These are phyloP conservation scores for Anacardium occidentale DNA, from an alignment of 345 rosid species.

Conservation along the genomic window DNA sequence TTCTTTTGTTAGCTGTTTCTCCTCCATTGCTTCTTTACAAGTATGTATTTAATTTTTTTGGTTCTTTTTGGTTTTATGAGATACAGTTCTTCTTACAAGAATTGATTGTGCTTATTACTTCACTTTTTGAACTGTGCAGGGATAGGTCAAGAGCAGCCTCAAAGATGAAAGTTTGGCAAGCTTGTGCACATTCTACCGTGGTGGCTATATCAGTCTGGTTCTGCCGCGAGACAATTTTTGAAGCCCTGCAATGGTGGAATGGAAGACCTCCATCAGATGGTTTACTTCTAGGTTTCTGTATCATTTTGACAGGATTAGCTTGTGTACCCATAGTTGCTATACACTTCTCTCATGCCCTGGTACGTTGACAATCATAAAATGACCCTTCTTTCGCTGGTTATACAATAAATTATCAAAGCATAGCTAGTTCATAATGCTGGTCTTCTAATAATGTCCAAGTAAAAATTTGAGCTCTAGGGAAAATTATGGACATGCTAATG, in stretches of 20 bases:
- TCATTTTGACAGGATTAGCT: constrained; percentile 77
- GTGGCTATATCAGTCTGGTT: constrained; percentile 89
- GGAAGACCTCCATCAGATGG: constrained; percentile 95
- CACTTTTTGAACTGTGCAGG: constrained; percentile 49
- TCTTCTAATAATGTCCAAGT: background rate
- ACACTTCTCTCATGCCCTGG: constrained; percentile 94
- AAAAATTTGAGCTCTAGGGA: background rate
- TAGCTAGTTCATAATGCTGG: background rate
- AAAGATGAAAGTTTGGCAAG: constrained; percentile 98
- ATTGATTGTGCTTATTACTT: background rate
- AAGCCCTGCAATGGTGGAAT: constrained; percentile 95
- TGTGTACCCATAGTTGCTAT: constrained; percentile 86
- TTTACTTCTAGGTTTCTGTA: constrained; percentile 87
- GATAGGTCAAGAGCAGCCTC: constrained; percentile 75
- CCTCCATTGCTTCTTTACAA: constrained; percentile 95
- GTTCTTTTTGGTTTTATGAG: background rate
- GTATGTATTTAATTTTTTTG: constrained; percentile 35
- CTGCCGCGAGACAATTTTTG: constrained; percentile 95
- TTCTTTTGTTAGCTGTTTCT: constrained; percentile 78
- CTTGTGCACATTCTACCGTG: constrained; percentile 77
- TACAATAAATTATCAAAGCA: background rate
- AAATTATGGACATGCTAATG: background rate
- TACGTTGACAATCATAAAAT: constrained; percentile 31
- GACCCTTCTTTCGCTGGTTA: background rate
- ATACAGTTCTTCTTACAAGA: constrained; percentile 1